These are phyloP conservation scores for Phaffomyces thermotolerans DNA, from an alignment of 805 yeast species.

Conservation along the genomic window DNA sequence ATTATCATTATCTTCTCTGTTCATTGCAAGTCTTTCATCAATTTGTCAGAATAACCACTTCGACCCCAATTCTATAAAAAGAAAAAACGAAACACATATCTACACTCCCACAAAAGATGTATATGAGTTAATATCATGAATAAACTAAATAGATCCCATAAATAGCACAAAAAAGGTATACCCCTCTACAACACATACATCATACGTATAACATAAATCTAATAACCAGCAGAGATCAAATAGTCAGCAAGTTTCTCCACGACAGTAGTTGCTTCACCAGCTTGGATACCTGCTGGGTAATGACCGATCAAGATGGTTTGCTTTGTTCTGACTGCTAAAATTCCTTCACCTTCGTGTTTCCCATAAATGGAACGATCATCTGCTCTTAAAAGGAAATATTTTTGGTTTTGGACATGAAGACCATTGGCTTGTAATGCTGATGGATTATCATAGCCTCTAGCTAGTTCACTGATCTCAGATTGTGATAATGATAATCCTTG, in stretches of 20 bases:
- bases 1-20: too few relatives aligned
- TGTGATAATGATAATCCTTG: constrained; percentile 57
- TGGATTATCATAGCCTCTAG: constrained; percentile 75
- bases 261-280: constrained; percentile 92
- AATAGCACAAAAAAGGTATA: not conserved
- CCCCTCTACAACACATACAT: too few relatives aligned
- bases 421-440: constrained; percentile 77
- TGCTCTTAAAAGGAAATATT: constrained; percentile 82
- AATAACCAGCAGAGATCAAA: constrained; percentile 81
- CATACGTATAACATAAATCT: constrained; percentile 13
- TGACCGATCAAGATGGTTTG: constrained; percentile 93
- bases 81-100: too few relatives aligned
- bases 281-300: constrained; percentile 82
- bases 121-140: too few relatives aligned
- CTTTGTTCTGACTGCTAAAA: constrained; percentile 85
- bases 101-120: too few relatives aligned
- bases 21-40: too few relatives aligned
- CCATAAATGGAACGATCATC: constrained; percentile 94
- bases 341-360: constrained; percentile 82
- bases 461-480: constrained; percentile 66
- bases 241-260: constrained; percentile 96
- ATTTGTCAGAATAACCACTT: too few relatives aligned
- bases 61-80: too few relatives aligned
- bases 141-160: not conserved
- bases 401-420: constrained; percentile 74